Conservation (phyloP, 2,329 filamentous ascomycete genomes). For the Botrytis cinerea region DNA sequence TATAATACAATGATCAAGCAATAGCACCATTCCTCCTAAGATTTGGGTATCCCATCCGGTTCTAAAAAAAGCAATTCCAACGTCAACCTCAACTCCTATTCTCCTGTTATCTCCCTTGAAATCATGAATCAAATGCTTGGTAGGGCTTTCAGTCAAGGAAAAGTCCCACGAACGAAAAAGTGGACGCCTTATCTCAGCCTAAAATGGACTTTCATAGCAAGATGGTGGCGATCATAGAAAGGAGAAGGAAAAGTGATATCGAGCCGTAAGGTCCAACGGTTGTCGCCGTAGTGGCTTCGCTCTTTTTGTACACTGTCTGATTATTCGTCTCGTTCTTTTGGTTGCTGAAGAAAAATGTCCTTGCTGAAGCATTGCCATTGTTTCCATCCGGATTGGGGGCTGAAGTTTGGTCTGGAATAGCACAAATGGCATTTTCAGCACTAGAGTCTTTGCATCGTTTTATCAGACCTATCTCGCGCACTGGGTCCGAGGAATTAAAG, state of each 20-base stretch:
- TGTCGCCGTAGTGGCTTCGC: slow-evolving; percentile 5
- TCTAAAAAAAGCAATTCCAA: slow-evolving; percentile 6
- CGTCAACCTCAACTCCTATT: slow-evolving; percentile 3
- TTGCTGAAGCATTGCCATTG: slow-evolving; percentile 39
- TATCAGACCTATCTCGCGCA: slow-evolving; percentile 44
- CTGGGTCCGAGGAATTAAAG: slow-evolving; percentile 66
- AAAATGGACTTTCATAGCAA: slow-evolving; percentile 3
- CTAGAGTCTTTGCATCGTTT: slow-evolving; percentile 47
- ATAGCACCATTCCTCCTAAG: neutral
- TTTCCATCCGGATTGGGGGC: slow-evolving; percentile 37
- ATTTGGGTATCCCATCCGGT: slow-evolving; percentile 7
- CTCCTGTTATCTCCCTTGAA: slow-evolving; percentile 2
- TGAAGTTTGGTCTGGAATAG: slow-evolving; percentile 51
- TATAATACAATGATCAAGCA: slow-evolving; percentile 4
- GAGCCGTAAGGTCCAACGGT: neutral
- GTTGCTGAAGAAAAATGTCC: slow-evolving; percentile 53
- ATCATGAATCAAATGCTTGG: neutral
- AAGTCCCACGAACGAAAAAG: neutral
- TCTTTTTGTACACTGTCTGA: slow-evolving; percentile 47
- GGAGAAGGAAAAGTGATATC: neutral
- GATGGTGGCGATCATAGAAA: slow-evolving; percentile 1
- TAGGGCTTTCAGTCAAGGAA: neutral
- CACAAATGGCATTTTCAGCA: slow-evolving; percentile 48
- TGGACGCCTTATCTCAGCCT: neutral
- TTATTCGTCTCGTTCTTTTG: slow-evolving; percentile 51